Conservation (phyloP, 768 basidiomycete genomes). For the Kwoniella mangroviensis region DNA sequence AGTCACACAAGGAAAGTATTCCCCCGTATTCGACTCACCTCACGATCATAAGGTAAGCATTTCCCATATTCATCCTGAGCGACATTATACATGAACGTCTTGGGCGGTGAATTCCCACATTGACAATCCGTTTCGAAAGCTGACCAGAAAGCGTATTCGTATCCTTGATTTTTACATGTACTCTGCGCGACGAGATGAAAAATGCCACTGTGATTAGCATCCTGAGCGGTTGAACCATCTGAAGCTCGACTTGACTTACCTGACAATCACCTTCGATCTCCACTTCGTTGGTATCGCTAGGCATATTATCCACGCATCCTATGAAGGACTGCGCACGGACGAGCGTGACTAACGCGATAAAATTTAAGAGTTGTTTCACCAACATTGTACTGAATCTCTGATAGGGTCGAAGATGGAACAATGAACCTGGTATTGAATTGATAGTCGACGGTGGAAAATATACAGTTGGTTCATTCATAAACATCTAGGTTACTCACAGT, state of each 20-base stretch:
- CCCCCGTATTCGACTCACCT: not conserved
- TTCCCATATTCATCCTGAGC: constrained; percentile 8
- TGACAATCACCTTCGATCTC: constrained; percentile 4
- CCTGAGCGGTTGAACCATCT: too few species aligned
- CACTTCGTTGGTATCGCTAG: constrained; percentile 2
- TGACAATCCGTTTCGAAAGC: constrained; percentile 3
- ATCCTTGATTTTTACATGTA: constrained; percentile 5
- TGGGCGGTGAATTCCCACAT: constrained; percentile 13
- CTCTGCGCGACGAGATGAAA: not conserved
- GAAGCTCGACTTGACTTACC: not conserved
- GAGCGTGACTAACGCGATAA: constrained; percentile 1
- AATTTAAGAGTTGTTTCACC: not conserved
- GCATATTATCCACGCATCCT: constrained; percentile 14
- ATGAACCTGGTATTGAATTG: not conserved
- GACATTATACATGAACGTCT: constrained; percentile 13
- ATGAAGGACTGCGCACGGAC: constrained; percentile 1
- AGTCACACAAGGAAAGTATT: not conserved
- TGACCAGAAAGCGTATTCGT: constrained; percentile 8
- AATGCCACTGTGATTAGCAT: too few species aligned
- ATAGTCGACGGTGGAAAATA: too few species aligned
- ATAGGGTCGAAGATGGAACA: too few species aligned
- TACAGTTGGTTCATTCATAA: too few species aligned
- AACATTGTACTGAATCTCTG: not conserved
- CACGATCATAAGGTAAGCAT: constrained; percentile 11
- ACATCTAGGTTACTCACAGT: too few species aligned